Base-by-base conservation (phyloP, 2,329 filamentous ascomycete species). In the Phaeosphaeria sp. region DNA sequence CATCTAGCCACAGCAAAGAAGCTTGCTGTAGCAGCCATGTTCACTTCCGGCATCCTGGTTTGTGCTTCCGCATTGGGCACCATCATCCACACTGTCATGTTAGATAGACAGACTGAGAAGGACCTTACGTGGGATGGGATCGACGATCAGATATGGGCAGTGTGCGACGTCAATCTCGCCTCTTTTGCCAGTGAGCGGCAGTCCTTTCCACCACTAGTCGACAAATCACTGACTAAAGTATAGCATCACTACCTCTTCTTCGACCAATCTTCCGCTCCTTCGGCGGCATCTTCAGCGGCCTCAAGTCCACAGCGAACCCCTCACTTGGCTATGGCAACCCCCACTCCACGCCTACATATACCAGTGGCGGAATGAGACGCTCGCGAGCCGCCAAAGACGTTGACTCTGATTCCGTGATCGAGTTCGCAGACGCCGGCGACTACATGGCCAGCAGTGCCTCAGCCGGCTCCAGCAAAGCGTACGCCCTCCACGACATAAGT, bases 131-230 rank as follows among this genome's bases (percentile, higher is more conserved):
- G 56, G 57, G 61, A 69, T 47, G 63, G 57, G 3, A 49, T 68
- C 20, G 55, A 66, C 22, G 63, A 67, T 45, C 64, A 66, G 43
- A 68, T 68, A n/a, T 67, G 66, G 63, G 64, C 64, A 11, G 67
- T 68, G 3, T 68, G 64, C 43, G 67, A 70, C 36, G 64, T 70
- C 20, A 70, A 70, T 22, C 56, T 70, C 3, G 66, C 67, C 8
- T 62, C 56, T 6, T 61, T 68, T 15, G 58, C 63, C 24, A 65
- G 65, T 68, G 18, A 59, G 63, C 54, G n/a, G 21, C 13, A 22
- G 11, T 1, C 22, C 13, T 8, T 21, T 18, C 36, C 21, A 9
- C 4, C 22, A 44, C 1, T 7, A 30, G 2, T 1, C 8, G 6
- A 49, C 49, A 48, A 25, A 4, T 33, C 9, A 6, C n/a, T 5